These are phyloP conservation scores for Streptanthus diversifolius DNA, from an alignment of 345 rosid genomes.

Conservation along the genomic window DNA sequence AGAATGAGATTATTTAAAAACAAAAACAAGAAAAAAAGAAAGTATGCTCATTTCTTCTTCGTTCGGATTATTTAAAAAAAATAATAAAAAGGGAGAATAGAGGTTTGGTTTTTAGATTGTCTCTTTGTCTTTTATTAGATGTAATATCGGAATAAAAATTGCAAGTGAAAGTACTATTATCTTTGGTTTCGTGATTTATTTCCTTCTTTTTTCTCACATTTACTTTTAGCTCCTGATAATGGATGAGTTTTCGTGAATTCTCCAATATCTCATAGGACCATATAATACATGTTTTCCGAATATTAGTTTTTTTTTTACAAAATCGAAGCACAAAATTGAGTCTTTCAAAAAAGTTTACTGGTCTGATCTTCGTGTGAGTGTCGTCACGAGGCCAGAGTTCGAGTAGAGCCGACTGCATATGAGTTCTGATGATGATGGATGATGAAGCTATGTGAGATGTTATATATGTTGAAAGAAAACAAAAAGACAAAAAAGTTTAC, in stretches of 20 bases:
- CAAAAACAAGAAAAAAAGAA: no score
- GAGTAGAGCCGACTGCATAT: not conserved
- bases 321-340: not conserved
- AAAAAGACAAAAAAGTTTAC: no score
- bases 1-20: constrained; percentile 10
- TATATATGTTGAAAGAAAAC: no score
- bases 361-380: not conserved
- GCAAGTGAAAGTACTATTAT: not conserved
- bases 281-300: not conserved
- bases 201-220: not conserved
- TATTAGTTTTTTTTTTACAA: not conserved
- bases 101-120: constrained; percentile 18
- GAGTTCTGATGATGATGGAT: not conserved
- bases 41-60: not conserved
- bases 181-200: not conserved
- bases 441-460: not conserved
- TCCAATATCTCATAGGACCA: constrained; percentile 2
- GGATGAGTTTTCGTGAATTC: constrained; percentile 5
- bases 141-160: constrained; percentile 17
- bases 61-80: constrained; percentile 1
- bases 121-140: not conserved
- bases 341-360: not conserved
- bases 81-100: not conserved
- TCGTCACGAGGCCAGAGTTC: not conserved
- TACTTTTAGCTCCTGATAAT: not conserved